A percentile compares a stretch with the other conserved stretches of the same genome.
phyloP scores from a whole-genome alignment of 2,329 filamentous ascomycete species.

The Trichophyton benhamiae region DNA sequence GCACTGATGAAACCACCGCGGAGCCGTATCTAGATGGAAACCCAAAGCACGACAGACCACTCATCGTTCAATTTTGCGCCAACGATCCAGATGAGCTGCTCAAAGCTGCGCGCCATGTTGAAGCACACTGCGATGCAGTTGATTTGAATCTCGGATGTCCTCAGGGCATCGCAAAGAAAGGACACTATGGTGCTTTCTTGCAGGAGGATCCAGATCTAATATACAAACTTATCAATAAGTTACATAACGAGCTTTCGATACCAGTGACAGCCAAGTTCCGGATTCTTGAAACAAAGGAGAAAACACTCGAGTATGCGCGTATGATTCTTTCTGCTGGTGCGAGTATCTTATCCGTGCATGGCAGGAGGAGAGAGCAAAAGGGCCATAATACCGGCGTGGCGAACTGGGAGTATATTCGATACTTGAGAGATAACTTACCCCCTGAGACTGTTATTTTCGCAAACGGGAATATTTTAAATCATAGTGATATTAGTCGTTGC shows the following conservation, averaged over 20 bases:
- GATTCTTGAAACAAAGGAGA: slow-evolving; percentile 73
- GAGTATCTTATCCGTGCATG: slow-evolving; percentile 87
- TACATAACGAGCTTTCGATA: slow-evolving; percentile 64
- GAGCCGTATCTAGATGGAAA: slow-evolving; percentile 71
- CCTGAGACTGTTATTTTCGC: slow-evolving; percentile 87
- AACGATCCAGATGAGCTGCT: slow-evolving; percentile 38
- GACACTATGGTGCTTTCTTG: slow-evolving; percentile 85
- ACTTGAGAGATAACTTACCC: slow-evolving; percentile 70
- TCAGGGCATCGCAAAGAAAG: slow-evolving; percentile 83
- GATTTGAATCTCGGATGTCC: slow-evolving; percentile 94
- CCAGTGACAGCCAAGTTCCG: slow-evolving; percentile 94
- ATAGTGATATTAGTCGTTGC: slow-evolving; percentile 64
- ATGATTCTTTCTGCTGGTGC: slow-evolving; percentile 80
- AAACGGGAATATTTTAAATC: slow-evolving; percentile 83
- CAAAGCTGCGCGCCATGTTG: slow-evolving; percentile 61
- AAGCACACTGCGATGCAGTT: slow-evolving; percentile 84
- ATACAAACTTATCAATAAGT: slow-evolving; percentile 65
- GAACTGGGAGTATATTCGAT: slow-evolving; percentile 78
- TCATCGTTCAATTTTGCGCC: slow-evolving; percentile 88
- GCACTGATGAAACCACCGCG: slow-evolving; percentile 2
- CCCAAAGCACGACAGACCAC: slow-evolving; percentile 66
- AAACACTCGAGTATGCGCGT: slow-evolving; percentile 76
- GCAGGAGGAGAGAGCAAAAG: slow-evolving; percentile 79
- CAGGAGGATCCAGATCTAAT: slow-evolving; percentile 86
- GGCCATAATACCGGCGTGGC: slow-evolving; percentile 88